phyloP scores from a whole-genome alignment of 495 filamentous ascomycete species.

The Neurospora sp. region DNA sequence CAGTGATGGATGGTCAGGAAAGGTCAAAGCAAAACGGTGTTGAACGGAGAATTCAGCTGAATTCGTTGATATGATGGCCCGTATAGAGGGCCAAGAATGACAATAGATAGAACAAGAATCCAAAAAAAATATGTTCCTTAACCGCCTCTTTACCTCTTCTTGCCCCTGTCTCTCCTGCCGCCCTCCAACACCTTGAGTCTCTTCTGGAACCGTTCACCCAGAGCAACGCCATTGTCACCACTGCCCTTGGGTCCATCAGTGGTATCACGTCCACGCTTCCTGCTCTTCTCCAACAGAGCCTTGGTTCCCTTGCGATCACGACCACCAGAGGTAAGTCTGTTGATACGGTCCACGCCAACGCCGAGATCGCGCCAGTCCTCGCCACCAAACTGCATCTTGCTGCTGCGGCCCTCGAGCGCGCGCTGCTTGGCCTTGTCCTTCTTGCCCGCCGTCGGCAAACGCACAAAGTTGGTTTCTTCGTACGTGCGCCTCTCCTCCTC shows the following conservation, averaged over 20 bases:
- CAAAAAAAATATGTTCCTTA: neutral
- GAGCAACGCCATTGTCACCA: constrained; percentile 37
- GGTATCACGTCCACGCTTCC: constrained; percentile 55
- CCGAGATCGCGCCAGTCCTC: constrained; percentile 77
- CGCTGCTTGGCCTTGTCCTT: constrained; percentile 52
- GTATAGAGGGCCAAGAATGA: neutral
- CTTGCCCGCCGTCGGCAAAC: constrained; percentile 72
- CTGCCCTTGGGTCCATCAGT: constrained; percentile 47
- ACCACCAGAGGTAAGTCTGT: constrained; percentile 55
- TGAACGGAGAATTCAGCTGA: neutral
- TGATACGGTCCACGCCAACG: constrained; percentile 68
- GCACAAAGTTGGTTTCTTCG: constrained; percentile 79
- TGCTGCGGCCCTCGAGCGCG: constrained; percentile 30
- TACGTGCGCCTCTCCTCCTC: constrained; percentile 67
- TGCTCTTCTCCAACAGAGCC: constrained; percentile 63
- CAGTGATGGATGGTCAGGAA: neutral
- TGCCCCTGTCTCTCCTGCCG: constrained; percentile 45
- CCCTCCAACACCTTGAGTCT: constrained; percentile 55
- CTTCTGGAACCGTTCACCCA: constrained; percentile 66
- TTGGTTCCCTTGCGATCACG: constrained; percentile 41
- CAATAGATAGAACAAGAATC: neutral
- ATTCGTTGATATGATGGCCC: neutral
- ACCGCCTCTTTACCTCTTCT: constrained; percentile 14
- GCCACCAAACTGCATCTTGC: constrained; percentile 56
- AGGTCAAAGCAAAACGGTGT: neutral